A percentile compares a stretch with the other conserved stretches of the same genome.
phyloP scores from a whole-genome alignment of 768 basidiomycete species.

The Strobilomyces echinocephalus region DNA sequence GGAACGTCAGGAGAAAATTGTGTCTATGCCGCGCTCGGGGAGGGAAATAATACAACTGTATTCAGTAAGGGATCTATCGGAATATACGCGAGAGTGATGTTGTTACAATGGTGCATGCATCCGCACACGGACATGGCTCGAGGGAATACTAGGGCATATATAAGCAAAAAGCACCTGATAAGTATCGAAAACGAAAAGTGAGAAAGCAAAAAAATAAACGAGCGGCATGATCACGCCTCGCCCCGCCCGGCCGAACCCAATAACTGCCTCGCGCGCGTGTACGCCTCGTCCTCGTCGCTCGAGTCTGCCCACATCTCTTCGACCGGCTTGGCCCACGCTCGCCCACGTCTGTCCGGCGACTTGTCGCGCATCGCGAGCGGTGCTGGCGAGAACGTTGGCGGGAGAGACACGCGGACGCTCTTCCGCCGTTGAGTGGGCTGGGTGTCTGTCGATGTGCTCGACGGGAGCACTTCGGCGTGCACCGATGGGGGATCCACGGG shows the following conservation, averaged over 20 bases:
- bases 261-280: slow-evolving; percentile 51
- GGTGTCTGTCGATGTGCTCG: slow-evolving; percentile 8
- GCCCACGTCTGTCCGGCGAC: slow-evolving; percentile 32
- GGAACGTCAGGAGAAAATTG: slow-evolving; percentile 27
- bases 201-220: too few species aligned
- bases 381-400: slow-evolving; percentile 70
- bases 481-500: slow-evolving; percentile 7
- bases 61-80: slow-evolving; percentile 15
- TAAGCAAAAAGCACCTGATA: not conserved
- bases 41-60: slow-evolving; percentile 9
- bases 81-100: slow-evolving; percentile 1
- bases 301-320: slow-evolving; percentile 67
- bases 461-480: slow-evolving; percentile 1
- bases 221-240: slow-evolving; percentile 6
- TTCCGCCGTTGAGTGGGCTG: slow-evolving; percentile 40
- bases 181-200: too few species aligned
- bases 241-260: slow-evolving; percentile 44
- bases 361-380: slow-evolving; percentile 58
- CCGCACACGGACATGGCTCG: too few species aligned
- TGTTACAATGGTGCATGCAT: slow-evolving; percentile 9
- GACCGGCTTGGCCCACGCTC: slow-evolving; percentile 14
- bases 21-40: slow-evolving; percentile 32
- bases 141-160: too few species aligned
- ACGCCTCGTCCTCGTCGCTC: slow-evolving; percentile 70
- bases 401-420: slow-evolving; percentile 73